Evolutionary conservation across 78 protist genomes (phyloP).

Genomic region (Dictyostelium firmibasis): DNA sequence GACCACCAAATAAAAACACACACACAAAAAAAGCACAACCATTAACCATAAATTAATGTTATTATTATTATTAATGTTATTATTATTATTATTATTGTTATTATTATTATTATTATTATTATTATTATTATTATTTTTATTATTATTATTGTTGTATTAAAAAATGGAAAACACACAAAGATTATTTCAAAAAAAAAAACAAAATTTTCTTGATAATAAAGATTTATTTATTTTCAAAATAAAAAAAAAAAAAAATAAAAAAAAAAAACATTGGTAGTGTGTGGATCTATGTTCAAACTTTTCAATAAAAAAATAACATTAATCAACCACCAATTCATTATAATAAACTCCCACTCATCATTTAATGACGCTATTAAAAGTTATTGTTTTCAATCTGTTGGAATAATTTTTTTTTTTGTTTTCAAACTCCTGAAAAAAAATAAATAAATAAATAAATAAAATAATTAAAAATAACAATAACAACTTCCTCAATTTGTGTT

Average conservation of each 20-base stretch:
- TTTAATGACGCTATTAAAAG: background rate
- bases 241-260: background rate
- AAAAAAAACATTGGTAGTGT: background rate
- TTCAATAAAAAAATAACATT: background rate
- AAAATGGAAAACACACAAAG: too few relatives aligned
- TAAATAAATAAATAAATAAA: background rate
- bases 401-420: background rate
- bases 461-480: background rate
- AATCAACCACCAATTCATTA: background rate
- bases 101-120: too few relatives aligned
- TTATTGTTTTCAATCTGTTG: background rate
- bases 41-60: background rate
- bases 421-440: too few relatives aligned
- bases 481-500: background rate
- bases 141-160: too few relatives aligned
- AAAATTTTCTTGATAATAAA: too few relatives aligned
- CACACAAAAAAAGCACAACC: background rate
- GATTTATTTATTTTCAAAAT: background rate
- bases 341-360: background rate
- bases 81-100: too few relatives aligned
- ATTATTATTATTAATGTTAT: too few relatives aligned
- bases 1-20: background rate
- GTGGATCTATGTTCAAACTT: background rate
- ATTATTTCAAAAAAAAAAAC: background rate
- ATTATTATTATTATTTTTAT: too few relatives aligned